Evolutionary conservation across 2,329 filamentous ascomycete species (phyloP).

Genomic region (Cytospora piceae): DNA sequence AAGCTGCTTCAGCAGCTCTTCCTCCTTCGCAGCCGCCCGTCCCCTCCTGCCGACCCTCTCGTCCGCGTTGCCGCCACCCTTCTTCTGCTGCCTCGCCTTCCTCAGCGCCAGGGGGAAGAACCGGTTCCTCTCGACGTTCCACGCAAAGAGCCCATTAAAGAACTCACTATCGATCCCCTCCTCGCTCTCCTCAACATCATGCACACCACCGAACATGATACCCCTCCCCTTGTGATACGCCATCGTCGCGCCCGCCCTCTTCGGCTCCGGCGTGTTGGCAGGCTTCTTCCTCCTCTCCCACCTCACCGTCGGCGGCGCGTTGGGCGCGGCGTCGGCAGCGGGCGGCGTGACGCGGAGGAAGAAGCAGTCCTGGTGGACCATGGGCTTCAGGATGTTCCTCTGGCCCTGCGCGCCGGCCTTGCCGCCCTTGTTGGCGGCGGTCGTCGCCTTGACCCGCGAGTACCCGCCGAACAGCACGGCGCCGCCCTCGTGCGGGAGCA

Average conservation of each 20-base stretch:
- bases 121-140: constrained; percentile 93
- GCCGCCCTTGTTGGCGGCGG: constrained; percentile 63
- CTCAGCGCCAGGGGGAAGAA: constrained; percentile 85
- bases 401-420: constrained; percentile 64
- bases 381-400: constrained; percentile 77
- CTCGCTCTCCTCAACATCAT: constrained; percentile 88
- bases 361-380: constrained; percentile 95
- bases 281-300: constrained; percentile 96
- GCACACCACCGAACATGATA: constrained; percentile 91
- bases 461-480: constrained; percentile 93
- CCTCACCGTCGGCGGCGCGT: constrained; percentile 71
- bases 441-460: constrained; percentile 80
- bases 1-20: constrained; percentile 84
- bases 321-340: constrained; percentile 65
- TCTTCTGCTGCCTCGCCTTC: constrained; percentile 70
- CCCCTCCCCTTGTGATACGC: constrained; percentile 90
- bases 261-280: constrained; percentile 81
- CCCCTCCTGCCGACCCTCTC: constrained; percentile 66
- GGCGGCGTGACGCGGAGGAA: constrained; percentile 82
- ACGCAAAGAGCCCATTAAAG: constrained; percentile 88
- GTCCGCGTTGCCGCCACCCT: constrained; percentile 50
- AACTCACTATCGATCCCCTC: constrained; percentile 98
- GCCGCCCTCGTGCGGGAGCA: constrained; percentile 87
- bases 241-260: constrained; percentile 90
- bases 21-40: constrained; percentile 87